Conservation (phyloP, 805 yeast species). For the Candida manassasensis region DNA sequence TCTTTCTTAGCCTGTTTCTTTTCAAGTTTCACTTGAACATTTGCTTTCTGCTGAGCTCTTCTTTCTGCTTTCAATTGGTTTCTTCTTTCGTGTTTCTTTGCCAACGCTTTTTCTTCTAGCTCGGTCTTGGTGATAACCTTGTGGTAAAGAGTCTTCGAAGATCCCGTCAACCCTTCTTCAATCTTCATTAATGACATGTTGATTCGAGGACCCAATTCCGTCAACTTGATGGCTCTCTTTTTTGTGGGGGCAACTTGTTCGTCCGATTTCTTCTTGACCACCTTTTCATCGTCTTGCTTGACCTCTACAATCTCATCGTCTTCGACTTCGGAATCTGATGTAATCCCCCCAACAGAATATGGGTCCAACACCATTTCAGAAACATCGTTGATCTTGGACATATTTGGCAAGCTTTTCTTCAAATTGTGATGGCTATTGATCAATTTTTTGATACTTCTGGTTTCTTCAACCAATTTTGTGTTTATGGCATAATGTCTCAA, state of each 20-base stretch:
- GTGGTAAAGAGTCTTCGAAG: constrained; percentile 86
- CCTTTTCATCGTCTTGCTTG: constrained; percentile 18
- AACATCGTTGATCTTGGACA: constrained; percentile 65
- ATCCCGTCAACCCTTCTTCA: constrained; percentile 81
- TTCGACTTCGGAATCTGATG: constrained; percentile 91
- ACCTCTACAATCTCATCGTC: constrained; percentile 81
- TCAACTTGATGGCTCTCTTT: constrained; percentile 84
- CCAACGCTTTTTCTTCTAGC: constrained; percentile 56
- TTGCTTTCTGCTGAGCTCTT: constrained; percentile 72
- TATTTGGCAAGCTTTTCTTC: constrained; percentile 65
- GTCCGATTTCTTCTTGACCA: constrained; percentile 15
- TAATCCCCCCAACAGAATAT: constrained; percentile 71
- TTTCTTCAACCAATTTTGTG: constrained; percentile 77
- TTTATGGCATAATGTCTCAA: constrained; percentile 86
- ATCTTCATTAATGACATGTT: constrained; percentile 73
- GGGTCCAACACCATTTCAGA: constrained; percentile 82
- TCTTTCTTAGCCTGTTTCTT: constrained; percentile 69
- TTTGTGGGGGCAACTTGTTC: constrained; percentile 22
- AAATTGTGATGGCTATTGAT: constrained; percentile 56
- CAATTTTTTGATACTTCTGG: constrained; percentile 66
- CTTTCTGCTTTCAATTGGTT: constrained; percentile 64
- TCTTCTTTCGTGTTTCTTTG: constrained; percentile 60
- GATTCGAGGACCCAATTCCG: constrained; percentile 91
- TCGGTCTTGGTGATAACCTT: constrained; percentile 59
- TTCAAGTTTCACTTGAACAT: constrained; percentile 70